Evolutionary conservation across 805 yeast species (phyloP).

Genomic region (Alloascoidea africana): DNA sequence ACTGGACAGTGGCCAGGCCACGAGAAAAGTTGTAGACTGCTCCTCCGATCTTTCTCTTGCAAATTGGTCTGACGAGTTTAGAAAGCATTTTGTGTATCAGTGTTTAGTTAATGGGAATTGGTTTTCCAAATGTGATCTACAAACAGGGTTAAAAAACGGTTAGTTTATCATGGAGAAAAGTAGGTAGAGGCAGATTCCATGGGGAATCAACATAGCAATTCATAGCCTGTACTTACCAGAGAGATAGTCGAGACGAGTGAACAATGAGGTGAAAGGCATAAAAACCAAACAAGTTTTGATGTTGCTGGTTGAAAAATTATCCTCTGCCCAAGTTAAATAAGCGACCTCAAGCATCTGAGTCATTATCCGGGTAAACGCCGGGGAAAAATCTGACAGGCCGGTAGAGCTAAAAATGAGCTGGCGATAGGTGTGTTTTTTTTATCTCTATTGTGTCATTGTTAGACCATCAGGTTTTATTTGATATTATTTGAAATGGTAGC

Average conservation of each 20-base stretch:
- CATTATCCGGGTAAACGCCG: no score
- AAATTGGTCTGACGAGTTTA: not conserved
- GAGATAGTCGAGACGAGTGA: constrained; percentile 11
- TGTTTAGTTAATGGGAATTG: constrained; percentile 19
- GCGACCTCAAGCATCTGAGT: no score
- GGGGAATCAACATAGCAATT: not conserved
- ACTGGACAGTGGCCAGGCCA: constrained; percentile 4
- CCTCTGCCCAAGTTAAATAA: no score
- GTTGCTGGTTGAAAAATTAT: no score
- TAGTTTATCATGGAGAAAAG: not conserved
- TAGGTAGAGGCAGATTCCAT: not conserved
- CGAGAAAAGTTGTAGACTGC: constrained; percentile 4
- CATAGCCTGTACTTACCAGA: constrained; percentile 6
- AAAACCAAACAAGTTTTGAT: no score
- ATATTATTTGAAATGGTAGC: no score
- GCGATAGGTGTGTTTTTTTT: no score
- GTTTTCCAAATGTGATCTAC: constrained; percentile 38
- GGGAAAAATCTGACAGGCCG: no score
- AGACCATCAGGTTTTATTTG: no score
- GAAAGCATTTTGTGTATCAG: constrained; percentile 1
- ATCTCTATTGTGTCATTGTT: no score
- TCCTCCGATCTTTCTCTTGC: constrained; percentile 4
- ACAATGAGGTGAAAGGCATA: constrained; percentile 3
- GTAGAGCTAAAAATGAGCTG: no score
- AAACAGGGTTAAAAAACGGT: not conserved